phyloP scores from a whole-genome alignment of 2,329 filamentous ascomycete species.

The Penicillium concentricum region DNA sequence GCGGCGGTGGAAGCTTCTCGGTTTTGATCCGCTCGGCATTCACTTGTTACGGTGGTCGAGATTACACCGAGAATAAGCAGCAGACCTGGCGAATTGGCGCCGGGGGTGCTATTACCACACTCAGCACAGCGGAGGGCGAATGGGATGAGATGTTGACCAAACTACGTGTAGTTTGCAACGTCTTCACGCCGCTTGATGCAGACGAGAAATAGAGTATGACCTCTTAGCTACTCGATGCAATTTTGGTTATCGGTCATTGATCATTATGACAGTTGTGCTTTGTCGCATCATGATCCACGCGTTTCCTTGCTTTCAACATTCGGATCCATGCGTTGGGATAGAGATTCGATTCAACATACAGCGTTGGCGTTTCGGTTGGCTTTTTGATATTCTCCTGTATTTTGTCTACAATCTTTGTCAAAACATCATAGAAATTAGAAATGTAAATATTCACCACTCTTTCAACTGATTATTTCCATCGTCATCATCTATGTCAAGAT shows the following conservation, averaged over 20 bases:
- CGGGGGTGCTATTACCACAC: conserved; percentile 82
- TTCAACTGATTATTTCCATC: not conserved
- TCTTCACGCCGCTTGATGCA: conserved; percentile 37
- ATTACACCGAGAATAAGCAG: conserved; percentile 9
- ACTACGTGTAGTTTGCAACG: conserved; percentile 49
- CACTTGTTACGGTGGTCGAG: conserved; percentile 28
- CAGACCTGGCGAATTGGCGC: conserved; percentile 77
- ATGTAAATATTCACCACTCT: not conserved
- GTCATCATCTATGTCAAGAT: conserved; percentile 2
- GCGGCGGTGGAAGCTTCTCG: conserved; percentile 83
- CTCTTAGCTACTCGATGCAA: not conserved
- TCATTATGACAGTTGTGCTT: not conserved
- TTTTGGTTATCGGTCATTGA: not conserved
- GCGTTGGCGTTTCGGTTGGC: conserved; percentile 20
- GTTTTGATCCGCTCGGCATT: conserved; percentile 86
- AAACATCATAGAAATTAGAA: not conserved
- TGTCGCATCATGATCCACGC: conserved; percentile 11
- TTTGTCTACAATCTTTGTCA: not conserved
- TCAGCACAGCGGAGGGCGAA: conserved; percentile 78
- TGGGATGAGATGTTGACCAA: conserved; percentile 89
- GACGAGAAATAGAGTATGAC: not conserved
- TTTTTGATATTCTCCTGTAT: not conserved
- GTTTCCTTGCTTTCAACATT: conserved; percentile 29
- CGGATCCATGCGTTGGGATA: conserved; percentile 16
- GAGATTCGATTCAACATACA: conserved; percentile 34